These are phyloP conservation scores for Falciphora oryzae DNA, from an alignment of 2,329 filamentous ascomycete genomes.

Conservation along the genomic window DNA sequence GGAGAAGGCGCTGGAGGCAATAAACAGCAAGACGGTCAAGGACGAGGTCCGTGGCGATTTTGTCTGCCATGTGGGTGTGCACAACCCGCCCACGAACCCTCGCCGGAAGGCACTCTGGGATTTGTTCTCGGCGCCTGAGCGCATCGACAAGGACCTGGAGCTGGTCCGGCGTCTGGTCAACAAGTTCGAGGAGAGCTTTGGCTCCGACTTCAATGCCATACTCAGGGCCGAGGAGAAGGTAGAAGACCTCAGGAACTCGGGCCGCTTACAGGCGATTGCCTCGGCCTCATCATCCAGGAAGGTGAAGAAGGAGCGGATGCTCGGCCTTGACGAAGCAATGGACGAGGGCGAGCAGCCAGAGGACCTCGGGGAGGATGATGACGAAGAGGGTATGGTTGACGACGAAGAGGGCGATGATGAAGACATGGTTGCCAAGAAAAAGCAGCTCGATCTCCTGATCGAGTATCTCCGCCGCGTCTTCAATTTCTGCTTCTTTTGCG, in stretches of 20 bases:
- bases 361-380: constrained; percentile 73
- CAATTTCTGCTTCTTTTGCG: constrained; percentile 99
- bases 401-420: constrained; percentile 84
- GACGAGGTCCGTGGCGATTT: constrained; percentile 93
- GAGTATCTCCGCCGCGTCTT: constrained; percentile 95
- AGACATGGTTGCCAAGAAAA: constrained; percentile 86
- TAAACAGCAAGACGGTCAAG: constrained; percentile 96
- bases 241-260: constrained; percentile 70
- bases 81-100: constrained; percentile 79
- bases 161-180: constrained; percentile 76
- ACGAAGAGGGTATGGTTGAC: constrained; percentile 70
- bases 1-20: constrained; percentile 83
- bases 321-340: constrained; percentile 56
- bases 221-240: constrained; percentile 81
- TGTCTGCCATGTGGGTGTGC: constrained; percentile 93
- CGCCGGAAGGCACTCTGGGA: constrained; percentile 97
- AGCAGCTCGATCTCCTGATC: constrained; percentile 90
- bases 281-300: constrained; percentile 40
- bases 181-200: constrained; percentile 81
- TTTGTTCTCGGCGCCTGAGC: constrained; percentile 87
- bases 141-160: constrained; percentile 83
- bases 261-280: constrained; percentile 65
- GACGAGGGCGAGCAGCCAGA: constrained; percentile 61
- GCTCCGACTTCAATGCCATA: constrained; percentile 68
- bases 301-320: constrained; percentile 52